Conservation (phyloP, 2,329 filamentous ascomycete genomes). For the Penicillium verrucosum region DNA sequence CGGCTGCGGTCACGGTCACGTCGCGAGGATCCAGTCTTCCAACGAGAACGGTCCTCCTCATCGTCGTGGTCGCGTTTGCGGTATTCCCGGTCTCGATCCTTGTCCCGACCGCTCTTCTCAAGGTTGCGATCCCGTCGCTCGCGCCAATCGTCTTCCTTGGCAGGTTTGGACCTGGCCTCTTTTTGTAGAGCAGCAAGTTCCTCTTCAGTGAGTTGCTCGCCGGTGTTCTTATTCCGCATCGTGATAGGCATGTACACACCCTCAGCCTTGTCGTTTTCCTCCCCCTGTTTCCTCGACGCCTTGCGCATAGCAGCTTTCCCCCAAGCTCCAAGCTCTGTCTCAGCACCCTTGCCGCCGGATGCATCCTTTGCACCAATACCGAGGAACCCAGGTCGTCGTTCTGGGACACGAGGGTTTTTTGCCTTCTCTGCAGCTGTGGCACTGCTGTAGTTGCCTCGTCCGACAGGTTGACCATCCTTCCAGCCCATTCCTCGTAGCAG, state of each 20-base stretch:
- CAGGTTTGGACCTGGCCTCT: slow-evolving; percentile 45
- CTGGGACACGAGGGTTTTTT: slow-evolving; percentile 61
- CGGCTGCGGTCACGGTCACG: slow-evolving; percentile 39
- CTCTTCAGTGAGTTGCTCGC: slow-evolving; percentile 61
- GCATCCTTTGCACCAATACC: slow-evolving; percentile 86
- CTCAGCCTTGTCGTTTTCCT: slow-evolving; percentile 43
- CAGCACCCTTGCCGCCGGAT: slow-evolving; percentile 49
- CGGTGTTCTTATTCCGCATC: slow-evolving; percentile 60
- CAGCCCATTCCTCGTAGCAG: slow-evolving; percentile 92
- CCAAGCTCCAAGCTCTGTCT: slow-evolving; percentile 76
- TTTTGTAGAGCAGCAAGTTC: slow-evolving; percentile 55
- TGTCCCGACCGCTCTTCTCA: slow-evolving; percentile 37
- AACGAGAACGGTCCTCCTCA: slow-evolving; percentile 35
- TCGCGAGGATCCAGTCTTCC: slow-evolving; percentile 39
- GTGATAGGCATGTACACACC: slow-evolving; percentile 61
- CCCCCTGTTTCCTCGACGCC: slow-evolving; percentile 56
- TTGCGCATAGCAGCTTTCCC: slow-evolving; percentile 60
- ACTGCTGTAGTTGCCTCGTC: slow-evolving; percentile 52
- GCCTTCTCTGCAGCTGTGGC: slow-evolving; percentile 43
- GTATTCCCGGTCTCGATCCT: slow-evolving; percentile 35
- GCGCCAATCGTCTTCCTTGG: slow-evolving; percentile 44
- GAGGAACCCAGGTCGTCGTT: slow-evolving; percentile 73
- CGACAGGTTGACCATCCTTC: slow-evolving; percentile 66
- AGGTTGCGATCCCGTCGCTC: slow-evolving; percentile 46
- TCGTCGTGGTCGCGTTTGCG: slow-evolving; percentile 35